Evolutionary conservation across 228 moss, liverwort and hornwort species (phyloP).

Genomic region (Sphagnum magellanicum): DNA sequence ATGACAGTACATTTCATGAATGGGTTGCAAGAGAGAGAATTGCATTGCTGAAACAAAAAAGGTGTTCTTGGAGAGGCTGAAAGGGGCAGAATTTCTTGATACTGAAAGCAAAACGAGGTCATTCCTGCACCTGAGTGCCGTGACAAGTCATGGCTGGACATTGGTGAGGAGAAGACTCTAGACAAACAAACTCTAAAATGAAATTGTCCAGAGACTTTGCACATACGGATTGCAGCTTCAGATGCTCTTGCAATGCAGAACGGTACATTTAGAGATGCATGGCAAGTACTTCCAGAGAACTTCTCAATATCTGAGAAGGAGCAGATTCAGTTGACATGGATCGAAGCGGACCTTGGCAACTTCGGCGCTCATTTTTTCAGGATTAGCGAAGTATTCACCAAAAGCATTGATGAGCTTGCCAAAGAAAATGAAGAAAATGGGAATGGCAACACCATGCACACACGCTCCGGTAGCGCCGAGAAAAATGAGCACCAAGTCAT

Average conservation of each 20-base stretch:
- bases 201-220: not conserved
- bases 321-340: not conserved
- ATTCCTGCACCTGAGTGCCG: not conserved
- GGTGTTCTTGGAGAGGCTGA: no score
- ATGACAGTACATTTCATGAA: no score
- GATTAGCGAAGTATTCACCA: slow-evolving; percentile 47
- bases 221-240: not conserved
- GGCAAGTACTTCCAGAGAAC: no score
- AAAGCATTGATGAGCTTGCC: slow-evolving; percentile 84
- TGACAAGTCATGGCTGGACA: no score
- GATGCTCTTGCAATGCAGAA: not conserved
- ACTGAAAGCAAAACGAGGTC: not conserved
- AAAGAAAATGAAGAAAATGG: slow-evolving; percentile 90
- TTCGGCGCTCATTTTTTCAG: slow-evolving; percentile 68
- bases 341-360: slow-evolving; percentile 60
- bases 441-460: slow-evolving; percentile 78
- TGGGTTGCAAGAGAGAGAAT: no score
- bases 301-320: not conserved
- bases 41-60: no score
- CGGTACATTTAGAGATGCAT: no score
- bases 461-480: slow-evolving; percentile 78
- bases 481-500: slow-evolving; percentile 70
- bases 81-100: not conserved
- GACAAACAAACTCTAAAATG: not conserved
- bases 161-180: no score